Conservation (phyloP, 2,329 filamentous ascomycete species). For the Penicillium palitans region DNA sequence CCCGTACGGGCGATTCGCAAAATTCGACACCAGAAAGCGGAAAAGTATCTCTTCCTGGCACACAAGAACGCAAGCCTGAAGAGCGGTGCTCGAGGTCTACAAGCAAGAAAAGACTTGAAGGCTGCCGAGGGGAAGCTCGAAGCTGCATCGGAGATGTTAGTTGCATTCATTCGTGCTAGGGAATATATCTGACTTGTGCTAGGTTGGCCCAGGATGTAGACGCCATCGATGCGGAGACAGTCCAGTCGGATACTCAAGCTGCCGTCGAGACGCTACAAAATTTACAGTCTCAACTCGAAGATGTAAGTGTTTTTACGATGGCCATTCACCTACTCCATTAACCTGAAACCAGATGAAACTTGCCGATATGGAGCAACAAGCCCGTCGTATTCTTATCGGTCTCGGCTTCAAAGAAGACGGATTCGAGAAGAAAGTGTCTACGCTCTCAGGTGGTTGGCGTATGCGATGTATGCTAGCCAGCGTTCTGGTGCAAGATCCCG, state of each 20-base stretch:
- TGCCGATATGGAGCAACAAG: conserved; percentile 64
- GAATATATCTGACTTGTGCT: conserved; percentile 3
- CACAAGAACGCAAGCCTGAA: conserved; percentile 72
- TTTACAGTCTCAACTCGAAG: conserved; percentile 67
- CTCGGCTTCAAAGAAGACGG: conserved; percentile 68
- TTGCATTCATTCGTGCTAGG: neutral
- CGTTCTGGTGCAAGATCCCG: conserved; percentile 69
- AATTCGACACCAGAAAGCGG: conserved; percentile 62
- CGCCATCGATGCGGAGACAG: conserved; percentile 56
- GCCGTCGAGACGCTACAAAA: conserved; percentile 69
- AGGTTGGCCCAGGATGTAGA: conserved; percentile 54
- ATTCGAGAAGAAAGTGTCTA: conserved; percentile 60
- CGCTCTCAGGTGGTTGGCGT: conserved; percentile 75
- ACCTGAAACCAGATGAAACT: conserved; percentile 50
- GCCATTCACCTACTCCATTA: conserved; percentile 4
- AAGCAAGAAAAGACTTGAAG: conserved; percentile 72
- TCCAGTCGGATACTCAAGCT: conserved; percentile 67
- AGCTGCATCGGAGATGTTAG: conserved; percentile 56
- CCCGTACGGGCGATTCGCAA: conserved; percentile 62
- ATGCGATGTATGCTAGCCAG: conserved; percentile 68
- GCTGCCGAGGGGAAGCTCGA: conserved; percentile 67
- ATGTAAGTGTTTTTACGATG: conserved; percentile 40
- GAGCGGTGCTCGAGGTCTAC: conserved; percentile 72
- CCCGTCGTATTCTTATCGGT: conserved; percentile 65
- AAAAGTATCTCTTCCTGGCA: conserved; percentile 64